Base-by-base conservation (phyloP, 2,329 filamentous ascomycete genomes). In the Aspergillus aculeatus region DNA sequence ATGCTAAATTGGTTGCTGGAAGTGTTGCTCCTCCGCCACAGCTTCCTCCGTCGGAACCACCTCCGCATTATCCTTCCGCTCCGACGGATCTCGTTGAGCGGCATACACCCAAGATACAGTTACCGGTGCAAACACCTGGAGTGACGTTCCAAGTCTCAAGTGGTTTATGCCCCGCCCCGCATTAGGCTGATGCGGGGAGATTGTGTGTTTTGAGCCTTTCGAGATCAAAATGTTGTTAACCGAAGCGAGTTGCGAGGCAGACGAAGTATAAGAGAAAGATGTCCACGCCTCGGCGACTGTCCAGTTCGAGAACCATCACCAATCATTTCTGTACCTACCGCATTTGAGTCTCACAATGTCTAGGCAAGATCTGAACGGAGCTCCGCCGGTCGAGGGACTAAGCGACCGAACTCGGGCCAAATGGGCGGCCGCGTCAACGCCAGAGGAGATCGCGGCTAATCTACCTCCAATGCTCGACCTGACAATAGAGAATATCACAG, bases 401-500 rank as follows among this genome's bases (percentile, higher is more conserved):
- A 55, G 53, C 19, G 53, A 55, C 12, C 24, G 41, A 44, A 55
- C 41, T 23, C 53, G 53, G n/a, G 44, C 53, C 53, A 55, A 55
- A 55, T 55, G 53, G 53, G 53, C 53, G 10, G 26, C 53, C 16
- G 53, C 53, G 21, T 55, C 53, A 10, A 55, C 53, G 12, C 53
- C 53, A 47, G 53, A 48, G 41, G 41, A 55, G 5, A 55, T 55
- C 26, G 53, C 38, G 10, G 57, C 52, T 26, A 47, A 47, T 38
- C 31, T 49, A 2, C 57, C 57, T 16, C 26, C 47, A 2, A 59
- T 59, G 57, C 57, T 59, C 29, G 60, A 60, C n/a, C 32, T 62
- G 21, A 62, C 54, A 24, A 50, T 56, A 12, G 60, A 62, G 2
- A 60, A 58, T 31, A 53, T 62, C 47, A 62, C 58, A 7, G 48